Base-by-base conservation (phyloP, 345 rosid species). In the Sonneratia alba region DNA sequence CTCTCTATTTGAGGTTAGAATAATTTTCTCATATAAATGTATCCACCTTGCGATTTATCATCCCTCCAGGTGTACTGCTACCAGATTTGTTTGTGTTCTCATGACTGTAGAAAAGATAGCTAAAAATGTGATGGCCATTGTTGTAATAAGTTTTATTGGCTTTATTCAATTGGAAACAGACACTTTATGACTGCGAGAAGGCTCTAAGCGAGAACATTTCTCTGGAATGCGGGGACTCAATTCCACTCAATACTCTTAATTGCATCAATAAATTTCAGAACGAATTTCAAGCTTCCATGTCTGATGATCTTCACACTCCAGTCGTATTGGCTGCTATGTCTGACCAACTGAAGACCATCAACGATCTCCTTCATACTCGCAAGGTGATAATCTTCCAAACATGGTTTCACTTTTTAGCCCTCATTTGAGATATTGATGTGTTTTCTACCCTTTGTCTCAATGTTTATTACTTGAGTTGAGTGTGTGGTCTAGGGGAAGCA, bases 251-350 rank as follows among this genome's bases (percentile, higher is more conserved):
- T 65, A 87, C 79, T 47, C 38, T 79, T 69, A 75, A 79, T 59
- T 55, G 71, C 74, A 79, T 89, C 68, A 78, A 71, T 51, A 83
- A 83, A 75, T 89, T 95, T 80, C 77, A 73, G 51, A 76, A 83
- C 72, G 85, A 85, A 47, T 87, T 86, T 63, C 55, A 85, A 73
- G 83, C 85, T 70, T 90, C 97, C 5, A 92, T 95, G 97, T 89
- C 88, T 7, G 97, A 95, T 92, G 97, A 95, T 88, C 93, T 95
- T 73, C 96, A 74, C 73, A 90, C 93, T 21, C 86, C 97, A 0
- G 91, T 81, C 62, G 80, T 93, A 69, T 81, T 95, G 80, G 93
- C 97, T 72, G 93, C 92, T 63, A 68, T 95, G 71, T 92, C 99
- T 56, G 97, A 92, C 45, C 96, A 96, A 15, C 75, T 95, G 77